Percentiles rank a stretch among this genome's conserved stretches.
These are phyloP conservation scores for Coemansia sp. DNA, from an alignment of 192 early-diverging fungal species.

Conservation along the genomic window DNA sequence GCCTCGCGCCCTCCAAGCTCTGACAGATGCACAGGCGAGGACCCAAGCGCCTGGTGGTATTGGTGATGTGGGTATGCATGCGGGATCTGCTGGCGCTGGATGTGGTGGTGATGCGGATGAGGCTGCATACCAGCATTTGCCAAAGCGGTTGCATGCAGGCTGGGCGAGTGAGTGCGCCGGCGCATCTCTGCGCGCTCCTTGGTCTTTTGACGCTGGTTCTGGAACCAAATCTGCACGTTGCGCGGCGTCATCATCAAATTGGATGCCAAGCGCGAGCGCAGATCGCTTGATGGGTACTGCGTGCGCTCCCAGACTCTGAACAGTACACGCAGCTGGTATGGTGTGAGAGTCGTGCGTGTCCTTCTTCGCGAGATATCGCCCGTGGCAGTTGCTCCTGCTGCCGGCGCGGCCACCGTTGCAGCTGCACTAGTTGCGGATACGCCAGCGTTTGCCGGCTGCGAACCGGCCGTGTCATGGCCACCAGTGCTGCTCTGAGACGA, in stretches of 20 bases:
- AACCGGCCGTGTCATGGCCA: constrained; percentile 16
- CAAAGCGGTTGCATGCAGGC: constrained; percentile 15
- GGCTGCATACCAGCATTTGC: constrained; percentile 7
- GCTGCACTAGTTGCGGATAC: constrained; percentile 1
- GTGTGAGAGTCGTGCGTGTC: constrained; percentile 62
- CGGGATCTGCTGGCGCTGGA: constrained; percentile 13
- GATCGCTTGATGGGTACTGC: constrained; percentile 72
- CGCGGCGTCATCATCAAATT: constrained; percentile 78
- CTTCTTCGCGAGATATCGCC: constrained; percentile 42
- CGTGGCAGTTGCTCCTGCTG: constrained; percentile 7
- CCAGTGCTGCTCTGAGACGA: constrained; percentile 26
- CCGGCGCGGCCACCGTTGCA: constrained; percentile 4
- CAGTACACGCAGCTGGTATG: constrained; percentile 62
- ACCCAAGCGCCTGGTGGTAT: not conserved
- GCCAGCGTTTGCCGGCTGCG: constrained; percentile 11
- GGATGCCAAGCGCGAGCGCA: constrained; percentile 70
- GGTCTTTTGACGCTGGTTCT: constrained; percentile 81
- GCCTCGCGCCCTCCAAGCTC: constrained; percentile 14
- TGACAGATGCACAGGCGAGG: constrained; percentile 1
- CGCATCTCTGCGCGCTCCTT: constrained; percentile 60
- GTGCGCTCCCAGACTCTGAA: constrained; percentile 66
- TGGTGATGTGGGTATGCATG: constrained; percentile 10
- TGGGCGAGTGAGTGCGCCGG: constrained; percentile 52
- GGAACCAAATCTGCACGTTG: constrained; percentile 92
- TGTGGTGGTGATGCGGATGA: constrained; percentile 9